A percentile compares a stretch with the other conserved stretches of the same genome.
phyloP scores from a whole-genome alignment of 1,284 basidiomycete species.

The Puccinia hordei region DNA sequence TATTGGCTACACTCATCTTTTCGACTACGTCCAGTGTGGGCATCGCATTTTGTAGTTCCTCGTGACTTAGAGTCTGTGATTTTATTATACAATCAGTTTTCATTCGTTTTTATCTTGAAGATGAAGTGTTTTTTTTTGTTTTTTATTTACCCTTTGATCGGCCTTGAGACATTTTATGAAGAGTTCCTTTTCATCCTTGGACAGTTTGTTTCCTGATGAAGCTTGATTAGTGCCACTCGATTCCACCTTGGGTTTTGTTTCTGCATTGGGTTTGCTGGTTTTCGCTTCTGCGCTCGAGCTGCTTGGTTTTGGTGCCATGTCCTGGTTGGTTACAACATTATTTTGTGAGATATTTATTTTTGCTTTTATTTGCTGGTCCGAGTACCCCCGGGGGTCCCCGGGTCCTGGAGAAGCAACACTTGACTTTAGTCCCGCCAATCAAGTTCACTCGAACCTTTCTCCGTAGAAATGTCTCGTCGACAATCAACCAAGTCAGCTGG shows the following conservation, averaged over 20 bases:
- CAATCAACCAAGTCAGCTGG: slow-evolving; percentile 6
- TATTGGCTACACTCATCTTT: slow-evolving; percentile 50
- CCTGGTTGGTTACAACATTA: no score
- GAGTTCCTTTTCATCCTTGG: slow-evolving; percentile 49
- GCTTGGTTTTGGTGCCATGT: slow-evolving; percentile 21
- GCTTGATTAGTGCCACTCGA: background rate
- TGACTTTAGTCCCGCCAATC: no score
- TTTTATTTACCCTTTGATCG: slow-evolving; percentile 36
- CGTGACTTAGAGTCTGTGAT: slow-evolving; percentile 48
- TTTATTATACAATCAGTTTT: background rate
- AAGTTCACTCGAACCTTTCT: background rate
- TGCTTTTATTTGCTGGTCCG: background rate
- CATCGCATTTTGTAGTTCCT: slow-evolving; percentile 51
- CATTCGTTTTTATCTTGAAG: background rate
- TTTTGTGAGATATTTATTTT: no score
- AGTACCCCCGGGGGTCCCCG: no score
- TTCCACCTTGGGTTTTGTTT: background rate
- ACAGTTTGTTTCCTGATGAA: slow-evolving; percentile 39
- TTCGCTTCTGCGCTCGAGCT: slow-evolving; percentile 16
- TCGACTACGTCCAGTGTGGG: slow-evolving; percentile 46
- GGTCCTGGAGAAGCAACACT: no score
- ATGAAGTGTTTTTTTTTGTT: background rate
- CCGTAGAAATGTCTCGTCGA: background rate
- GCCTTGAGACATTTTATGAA: slow-evolving; percentile 50
- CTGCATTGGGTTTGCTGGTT: background rate